Conservation (phyloP, 306 rosid species). For the Alnus rubra region DNA sequence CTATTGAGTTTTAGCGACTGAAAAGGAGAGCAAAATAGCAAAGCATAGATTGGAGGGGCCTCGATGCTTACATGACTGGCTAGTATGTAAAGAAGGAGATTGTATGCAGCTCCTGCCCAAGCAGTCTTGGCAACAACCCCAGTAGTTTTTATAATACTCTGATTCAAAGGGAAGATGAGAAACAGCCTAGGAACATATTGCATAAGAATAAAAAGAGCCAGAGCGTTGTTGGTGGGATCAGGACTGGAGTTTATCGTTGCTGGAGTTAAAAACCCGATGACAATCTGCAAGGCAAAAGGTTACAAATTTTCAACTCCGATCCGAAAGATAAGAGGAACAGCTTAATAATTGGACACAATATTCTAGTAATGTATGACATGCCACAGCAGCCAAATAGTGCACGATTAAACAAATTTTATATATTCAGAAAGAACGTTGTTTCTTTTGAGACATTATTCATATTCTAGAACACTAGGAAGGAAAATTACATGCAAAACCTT, state of each 20-base stretch:
- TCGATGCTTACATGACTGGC: slow-evolving; percentile 76
- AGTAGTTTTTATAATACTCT: slow-evolving; percentile 66
- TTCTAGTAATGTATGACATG: not conserved
- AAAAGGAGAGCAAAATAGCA: not conserved
- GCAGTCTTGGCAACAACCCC: slow-evolving; percentile 84
- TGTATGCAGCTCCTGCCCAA: slow-evolving; percentile 94
- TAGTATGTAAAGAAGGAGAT: slow-evolving; percentile 78
- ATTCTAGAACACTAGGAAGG: not conserved
- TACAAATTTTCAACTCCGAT: not conserved
- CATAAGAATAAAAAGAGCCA: slow-evolving; percentile 73
- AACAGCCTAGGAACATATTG: slow-evolving; percentile 82
- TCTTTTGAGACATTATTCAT: not conserved
- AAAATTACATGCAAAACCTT: too few species aligned
- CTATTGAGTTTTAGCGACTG: not conserved
- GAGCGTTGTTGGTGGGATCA: slow-evolving; percentile 77
- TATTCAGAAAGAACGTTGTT: too few species aligned
- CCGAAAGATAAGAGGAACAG: not conserved
- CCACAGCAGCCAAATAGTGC: not conserved
- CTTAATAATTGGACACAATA: not conserved
- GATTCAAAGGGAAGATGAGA: slow-evolving; percentile 81
- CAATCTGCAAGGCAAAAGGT: slow-evolving; percentile 51
- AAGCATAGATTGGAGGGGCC: not conserved
- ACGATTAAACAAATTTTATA: not conserved
- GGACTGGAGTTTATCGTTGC: slow-evolving; percentile 41
- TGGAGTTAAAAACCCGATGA: slow-evolving; percentile 81